Evolutionary conservation across 805 yeast genomes (phyloP).

Genomic region (Nakazawaea siamensis): DNA sequence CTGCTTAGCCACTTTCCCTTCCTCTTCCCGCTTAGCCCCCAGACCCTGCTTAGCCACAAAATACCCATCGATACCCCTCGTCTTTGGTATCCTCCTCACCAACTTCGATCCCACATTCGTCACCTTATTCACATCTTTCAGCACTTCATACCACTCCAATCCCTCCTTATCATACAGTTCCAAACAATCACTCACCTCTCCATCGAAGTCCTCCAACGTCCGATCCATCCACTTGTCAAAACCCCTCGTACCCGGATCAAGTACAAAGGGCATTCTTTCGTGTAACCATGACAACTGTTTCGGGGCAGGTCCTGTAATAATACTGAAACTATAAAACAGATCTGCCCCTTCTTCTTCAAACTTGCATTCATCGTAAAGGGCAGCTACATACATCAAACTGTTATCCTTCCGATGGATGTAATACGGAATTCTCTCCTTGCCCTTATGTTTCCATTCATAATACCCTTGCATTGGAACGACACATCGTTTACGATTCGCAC

Average conservation of each 20-base stretch:
- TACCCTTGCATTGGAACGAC: slow-evolving; percentile 78
- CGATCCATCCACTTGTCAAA: slow-evolving; percentile 62
- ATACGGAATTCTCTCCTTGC: slow-evolving; percentile 49
- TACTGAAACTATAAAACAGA: slow-evolving; percentile 45
- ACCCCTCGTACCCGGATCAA: slow-evolving; percentile 48
- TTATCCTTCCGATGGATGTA: slow-evolving; percentile 48
- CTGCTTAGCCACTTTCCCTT: no score
- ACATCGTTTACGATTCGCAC: slow-evolving; percentile 47
- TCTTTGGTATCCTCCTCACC: slow-evolving; percentile 20
- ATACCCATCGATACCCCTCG: slow-evolving; percentile 2
- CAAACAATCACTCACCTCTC: slow-evolving; percentile 30
- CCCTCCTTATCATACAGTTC: slow-evolving; percentile 25
- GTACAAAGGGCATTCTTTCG: slow-evolving; percentile 66
- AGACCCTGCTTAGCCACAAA: slow-evolving; percentile 1
- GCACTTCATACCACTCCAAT: slow-evolving; percentile 50
- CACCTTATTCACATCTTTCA: slow-evolving; percentile 56
- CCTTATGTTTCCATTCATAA: slow-evolving; percentile 61
- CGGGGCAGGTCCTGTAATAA: slow-evolving; percentile 69
- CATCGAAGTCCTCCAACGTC: slow-evolving; percentile 25
- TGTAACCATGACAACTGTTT: slow-evolving; percentile 61
- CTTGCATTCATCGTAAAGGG: slow-evolving; percentile 28
- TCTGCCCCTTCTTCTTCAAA: slow-evolving; percentile 13
- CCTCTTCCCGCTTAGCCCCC: no score
- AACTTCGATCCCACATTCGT: slow-evolving; percentile 36
- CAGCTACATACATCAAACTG: slow-evolving; percentile 59